Percentiles rank a stretch among this genome's conserved stretches.
These are phyloP conservation scores for Phaffia australis DNA, from an alignment of 768 basidiomycete genomes.

Conservation along the genomic window DNA sequence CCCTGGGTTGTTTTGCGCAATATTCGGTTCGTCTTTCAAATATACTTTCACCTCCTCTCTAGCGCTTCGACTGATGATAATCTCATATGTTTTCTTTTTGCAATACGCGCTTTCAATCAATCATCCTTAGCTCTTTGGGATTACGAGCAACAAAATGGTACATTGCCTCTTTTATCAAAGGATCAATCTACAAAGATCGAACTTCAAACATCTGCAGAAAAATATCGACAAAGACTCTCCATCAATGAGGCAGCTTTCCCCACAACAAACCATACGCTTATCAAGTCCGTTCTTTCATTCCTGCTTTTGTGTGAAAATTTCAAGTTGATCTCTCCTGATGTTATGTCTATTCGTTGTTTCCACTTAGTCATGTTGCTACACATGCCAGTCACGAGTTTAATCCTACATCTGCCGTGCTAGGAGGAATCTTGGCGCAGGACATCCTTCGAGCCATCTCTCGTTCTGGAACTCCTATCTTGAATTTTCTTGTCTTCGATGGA, in stretches of 20 bases:
- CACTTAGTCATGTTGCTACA: constrained; percentile 29
- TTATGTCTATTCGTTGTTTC: background rate
- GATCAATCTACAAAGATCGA: background rate
- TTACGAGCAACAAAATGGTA: constrained; percentile 6
- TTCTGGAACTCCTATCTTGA: constrained; percentile 84
- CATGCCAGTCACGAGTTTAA: constrained; percentile 48
- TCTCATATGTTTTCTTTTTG: background rate
- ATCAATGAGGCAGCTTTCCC: background rate
- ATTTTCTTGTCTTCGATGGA: constrained; percentile 73
- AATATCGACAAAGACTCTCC: background rate
- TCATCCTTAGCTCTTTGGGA: constrained; percentile 20
- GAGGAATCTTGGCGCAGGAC: constrained; percentile 89
- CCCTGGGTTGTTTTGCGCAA: constrained; percentile 57
- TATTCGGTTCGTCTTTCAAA: constrained; percentile 49
- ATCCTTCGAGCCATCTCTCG: constrained; percentile 81
- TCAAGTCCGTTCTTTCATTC: background rate
- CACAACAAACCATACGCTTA: background rate
- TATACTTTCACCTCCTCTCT: background rate
- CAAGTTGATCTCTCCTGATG: constrained; percentile 58
- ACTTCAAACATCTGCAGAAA: background rate
- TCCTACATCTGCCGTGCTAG: constrained; percentile 86
- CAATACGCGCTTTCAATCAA: background rate
- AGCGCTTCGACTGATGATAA: background rate
- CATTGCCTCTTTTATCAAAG: background rate
- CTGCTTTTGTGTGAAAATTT: no score